phyloP scores from a whole-genome alignment of 441 rosid genomes.

The California macrophylla region DNA sequence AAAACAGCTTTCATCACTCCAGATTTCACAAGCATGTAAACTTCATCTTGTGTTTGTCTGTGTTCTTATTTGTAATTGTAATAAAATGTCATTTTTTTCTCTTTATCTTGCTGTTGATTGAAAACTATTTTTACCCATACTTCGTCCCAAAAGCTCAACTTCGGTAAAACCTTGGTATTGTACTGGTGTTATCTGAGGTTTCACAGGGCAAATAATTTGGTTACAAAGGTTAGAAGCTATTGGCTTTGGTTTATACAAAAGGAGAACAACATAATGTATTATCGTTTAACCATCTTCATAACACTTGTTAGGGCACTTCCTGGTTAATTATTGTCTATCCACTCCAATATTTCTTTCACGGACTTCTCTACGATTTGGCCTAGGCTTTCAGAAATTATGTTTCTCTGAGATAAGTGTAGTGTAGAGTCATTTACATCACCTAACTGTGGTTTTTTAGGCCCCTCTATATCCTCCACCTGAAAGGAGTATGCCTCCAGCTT shows the following conservation, averaged over 20 bases:
- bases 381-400: not conserved
- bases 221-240: no score
- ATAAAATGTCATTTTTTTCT: not conserved
- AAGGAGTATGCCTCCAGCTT: constrained; percentile 38
- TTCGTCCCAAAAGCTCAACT: not conserved
- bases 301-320: no score
- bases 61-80: not conserved
- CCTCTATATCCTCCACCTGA: constrained; percentile 44
- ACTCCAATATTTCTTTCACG: no score
- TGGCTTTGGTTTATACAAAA: no score
- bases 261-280: no score
- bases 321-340: no score
- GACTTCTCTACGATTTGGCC: no score
- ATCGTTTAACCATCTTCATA: no score
- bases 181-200: no score
- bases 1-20: not conserved
- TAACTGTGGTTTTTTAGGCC: constrained; percentile 34
- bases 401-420: not conserved
- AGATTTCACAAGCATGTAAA: not conserved
- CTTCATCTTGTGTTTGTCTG: not conserved
- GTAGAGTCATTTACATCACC: constrained; percentile 1
- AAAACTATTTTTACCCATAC: not conserved
- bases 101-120: constrained; percentile 6
- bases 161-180: not conserved
- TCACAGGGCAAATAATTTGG: no score